phyloP scores from a whole-genome alignment of 345 rosid species.

The Ailanthus altissimus region DNA sequence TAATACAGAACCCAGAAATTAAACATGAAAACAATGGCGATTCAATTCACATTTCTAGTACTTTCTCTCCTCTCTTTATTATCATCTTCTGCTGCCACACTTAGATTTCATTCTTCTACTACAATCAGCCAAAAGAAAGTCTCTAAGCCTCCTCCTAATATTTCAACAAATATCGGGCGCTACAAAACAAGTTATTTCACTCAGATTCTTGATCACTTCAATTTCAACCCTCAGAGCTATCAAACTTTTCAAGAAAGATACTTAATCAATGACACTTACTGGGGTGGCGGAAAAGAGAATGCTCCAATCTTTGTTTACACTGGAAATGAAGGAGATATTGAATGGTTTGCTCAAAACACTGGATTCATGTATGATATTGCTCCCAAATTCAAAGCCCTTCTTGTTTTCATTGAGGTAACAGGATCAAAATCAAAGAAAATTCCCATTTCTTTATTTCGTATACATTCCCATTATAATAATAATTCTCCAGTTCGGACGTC shows the following conservation, averaged over 20 bases:
- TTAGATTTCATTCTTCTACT: conserved; percentile 38
- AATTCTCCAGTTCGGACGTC: too few relatives aligned
- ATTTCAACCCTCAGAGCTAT: conserved; percentile 51
- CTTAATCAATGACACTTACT: conserved; percentile 42
- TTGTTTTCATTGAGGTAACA: conserved; percentile 59
- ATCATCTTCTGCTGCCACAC: conserved; percentile 2
- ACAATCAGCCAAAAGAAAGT: conserved; percentile 27
- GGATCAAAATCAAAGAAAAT: neutral
- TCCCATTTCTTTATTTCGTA: neutral
- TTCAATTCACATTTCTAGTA: conserved; percentile 6
- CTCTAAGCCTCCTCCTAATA: conserved; percentile 4
- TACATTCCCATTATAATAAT: too few relatives aligned
- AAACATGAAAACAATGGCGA: conserved; percentile 17
- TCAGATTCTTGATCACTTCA: conserved; percentile 65
- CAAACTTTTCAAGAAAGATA: conserved; percentile 55
- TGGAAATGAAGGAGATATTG: conserved; percentile 63
- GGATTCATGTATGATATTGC: conserved; percentile 62
- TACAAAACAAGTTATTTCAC: conserved; percentile 50
- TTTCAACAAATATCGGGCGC: neutral
- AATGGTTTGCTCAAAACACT: conserved; percentile 63
- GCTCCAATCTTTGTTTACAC: conserved; percentile 63
- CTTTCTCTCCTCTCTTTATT: conserved; percentile 15
- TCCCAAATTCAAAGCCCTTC: conserved; percentile 54
- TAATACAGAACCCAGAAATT: neutral
- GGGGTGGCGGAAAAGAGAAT: conserved; percentile 49